Evolutionary conservation across 2,329 filamentous ascomycete species (phyloP).

Genomic region (Celoporthe dispersa): DNA sequence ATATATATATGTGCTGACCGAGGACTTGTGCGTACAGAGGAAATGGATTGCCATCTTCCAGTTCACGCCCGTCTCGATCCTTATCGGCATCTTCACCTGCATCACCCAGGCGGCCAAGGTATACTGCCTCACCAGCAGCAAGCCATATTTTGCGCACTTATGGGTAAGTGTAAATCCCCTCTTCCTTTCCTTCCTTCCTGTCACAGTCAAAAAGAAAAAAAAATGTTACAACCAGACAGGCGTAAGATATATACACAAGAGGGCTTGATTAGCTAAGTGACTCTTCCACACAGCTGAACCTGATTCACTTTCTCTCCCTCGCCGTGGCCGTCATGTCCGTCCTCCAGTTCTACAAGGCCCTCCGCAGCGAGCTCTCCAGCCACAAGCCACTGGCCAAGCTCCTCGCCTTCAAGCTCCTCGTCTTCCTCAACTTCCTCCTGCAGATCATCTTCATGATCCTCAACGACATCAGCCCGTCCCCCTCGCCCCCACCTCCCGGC

Average conservation of each 20-base stretch:
- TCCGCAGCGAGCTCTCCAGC: constrained; percentile 36
- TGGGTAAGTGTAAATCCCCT: constrained; percentile 31
- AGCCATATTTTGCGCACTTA: constrained; percentile 38
- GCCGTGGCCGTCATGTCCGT: constrained; percentile 34
- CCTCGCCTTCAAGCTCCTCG: constrained; percentile 41
- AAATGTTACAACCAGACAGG: not conserved
- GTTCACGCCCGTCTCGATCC: constrained; percentile 41
- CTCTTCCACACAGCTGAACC: constrained; percentile 30
- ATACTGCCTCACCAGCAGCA: constrained; percentile 39
- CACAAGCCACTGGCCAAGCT: constrained; percentile 40
- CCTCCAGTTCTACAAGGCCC: constrained; percentile 36
- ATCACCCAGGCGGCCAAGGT: constrained; percentile 35
- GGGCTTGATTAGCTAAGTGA: no score
- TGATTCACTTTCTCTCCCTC: constrained; percentile 35
- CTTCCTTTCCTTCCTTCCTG: not conserved
- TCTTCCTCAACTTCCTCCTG: constrained; percentile 36
- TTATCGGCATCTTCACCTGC: constrained; percentile 47
- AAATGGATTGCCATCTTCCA: constrained; percentile 45
- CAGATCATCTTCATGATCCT: constrained; percentile 32
- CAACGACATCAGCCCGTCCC: constrained; percentile 24
- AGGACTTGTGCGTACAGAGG: constrained; percentile 21
- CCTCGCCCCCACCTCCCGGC: constrained; percentile 31
- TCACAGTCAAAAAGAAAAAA: not conserved
- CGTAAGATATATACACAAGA: no score
- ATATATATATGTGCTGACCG: not conserved